Evolutionary conservation across 495 filamentous ascomycete species (phyloP), one percentile per base, ranked within the genome.

Genomic region (Hypoxylon cercidicola): DNA sequence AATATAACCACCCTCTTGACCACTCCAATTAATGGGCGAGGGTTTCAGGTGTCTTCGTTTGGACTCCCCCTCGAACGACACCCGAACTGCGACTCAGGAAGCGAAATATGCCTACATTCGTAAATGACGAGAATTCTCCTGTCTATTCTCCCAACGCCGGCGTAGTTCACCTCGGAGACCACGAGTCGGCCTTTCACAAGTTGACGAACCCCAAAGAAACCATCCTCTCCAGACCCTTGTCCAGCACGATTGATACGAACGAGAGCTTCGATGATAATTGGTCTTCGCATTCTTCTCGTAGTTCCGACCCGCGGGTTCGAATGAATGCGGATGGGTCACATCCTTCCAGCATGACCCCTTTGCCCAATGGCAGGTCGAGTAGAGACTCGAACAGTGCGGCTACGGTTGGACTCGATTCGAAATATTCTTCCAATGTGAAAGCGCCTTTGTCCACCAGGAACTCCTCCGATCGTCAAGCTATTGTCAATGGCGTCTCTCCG

Each of bases 91-190:
- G 46, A n/a, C n/a, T n/a, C n/a, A n/a, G n/a, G 75, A 50, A 64
- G 56, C 55, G 21, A 59, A 68, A 81, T 71, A 88, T 88, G 85
- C 85, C 85, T 75, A 84, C 83, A 57, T 84, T 86, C 73, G 46
- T 86, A 73, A 75, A 80, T 62, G 82, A 84, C 74, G 77, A 82
- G 55, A 77, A 74, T 67, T 76, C 76, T 61, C 75, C 75, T 58
- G 77, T 81, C 62, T 80, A 80, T 65, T 74, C 77, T 51, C 75
- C 77, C 37, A 74, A 72, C 61, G 64, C 60, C 53, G 72, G 72
- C 60, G 55, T 79, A 52, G 70, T 77, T 37, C 68, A 62, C 30
- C 72, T 78, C 59, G 55, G 69, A 66, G 72, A 77, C 49, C 64
- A 71, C 66, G 70, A 71, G 58, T 65, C 70, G 32, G 39, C 60